Base-by-base conservation (phyloP, 495 filamentous ascomycete genomes). In the Lepidopterella palustris region DNA sequence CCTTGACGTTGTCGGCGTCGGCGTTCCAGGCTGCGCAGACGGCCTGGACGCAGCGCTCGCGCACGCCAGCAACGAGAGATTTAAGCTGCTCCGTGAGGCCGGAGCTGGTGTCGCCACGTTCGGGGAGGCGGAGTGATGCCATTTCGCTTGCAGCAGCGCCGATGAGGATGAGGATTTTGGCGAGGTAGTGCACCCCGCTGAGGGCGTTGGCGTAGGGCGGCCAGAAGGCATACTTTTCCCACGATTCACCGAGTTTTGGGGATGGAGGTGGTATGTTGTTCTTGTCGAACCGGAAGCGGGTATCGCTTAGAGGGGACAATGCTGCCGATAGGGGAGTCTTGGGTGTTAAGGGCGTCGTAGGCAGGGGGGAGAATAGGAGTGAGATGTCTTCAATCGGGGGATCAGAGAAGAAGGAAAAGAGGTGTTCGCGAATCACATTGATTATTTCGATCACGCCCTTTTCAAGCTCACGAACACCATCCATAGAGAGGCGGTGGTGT, bases 201-300 rank as follows among this genome's bases (percentile, higher is more conserved):
- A 98, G 72, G 0, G 91, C 90, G 67, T 96, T 97, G 4, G 90
- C 87, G 65, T 87, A 86, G 0, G 93, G 93, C 1, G 95, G 90
- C 89, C 95, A 96, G 73, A 98, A 98, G 0, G 93, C 92, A 74
- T 87, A 97, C 47, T 88, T 92, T 72, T 97, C 95, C 88, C 91
- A 91, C 4, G 86, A 63, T 66, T 95, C 89, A 29, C 89, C 91
- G 31, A 78, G 77, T 62, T 77, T 85, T 1, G 89, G 87, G 0
- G 84, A 87, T 1, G 84, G 82, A n/a, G 89, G 86, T 5, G 89
- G 89, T 2, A 85, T 73, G 55, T 90, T 89, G 60, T 82, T 87
- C 0, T 83, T 76, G 68, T 92, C 88, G 57, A 95, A 82, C 39
- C 85, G 87, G 70, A 95, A 92, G 9, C 87, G 81, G 11, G 86